A percentile compares a stretch with the other conserved stretches of the same genome.
Evolutionary conservation across 305 asterid species (phyloP).

Genomic region (Rubia peregrina): DNA sequence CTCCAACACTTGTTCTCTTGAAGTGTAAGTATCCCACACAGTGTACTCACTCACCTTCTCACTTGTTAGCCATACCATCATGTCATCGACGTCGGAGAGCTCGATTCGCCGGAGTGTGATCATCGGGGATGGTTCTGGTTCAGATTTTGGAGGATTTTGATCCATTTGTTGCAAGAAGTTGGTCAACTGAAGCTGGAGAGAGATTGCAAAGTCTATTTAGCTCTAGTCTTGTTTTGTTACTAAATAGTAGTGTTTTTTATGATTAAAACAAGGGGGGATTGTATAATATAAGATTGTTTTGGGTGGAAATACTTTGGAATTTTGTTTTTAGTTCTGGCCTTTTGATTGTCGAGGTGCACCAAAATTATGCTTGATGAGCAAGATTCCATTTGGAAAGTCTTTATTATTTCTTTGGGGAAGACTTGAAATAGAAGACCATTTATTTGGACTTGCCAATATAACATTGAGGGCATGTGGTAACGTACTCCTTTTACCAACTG

Average conservation of each 20-base stretch:
- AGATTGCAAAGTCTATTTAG: background rate
- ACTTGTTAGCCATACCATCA: constrained; percentile 52
- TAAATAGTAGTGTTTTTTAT: background rate
- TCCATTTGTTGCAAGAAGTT: constrained; percentile 18
- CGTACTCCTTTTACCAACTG: no score
- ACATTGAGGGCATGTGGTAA: no score
- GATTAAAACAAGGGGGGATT: background rate
- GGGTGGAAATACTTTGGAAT: background rate
- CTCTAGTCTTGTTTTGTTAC: background rate
- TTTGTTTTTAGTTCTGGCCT: background rate
- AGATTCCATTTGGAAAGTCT: background rate
- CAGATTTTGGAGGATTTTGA: background rate
- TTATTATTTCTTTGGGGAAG: no score
- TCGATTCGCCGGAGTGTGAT: constrained; percentile 31
- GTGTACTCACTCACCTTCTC: constrained; percentile 37
- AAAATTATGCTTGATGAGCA: background rate
- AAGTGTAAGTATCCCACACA: constrained; percentile 44
- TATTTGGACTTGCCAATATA: no score
- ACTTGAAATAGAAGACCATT: no score
- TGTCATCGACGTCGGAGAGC: constrained; percentile 38
- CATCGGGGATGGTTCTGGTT: background rate
- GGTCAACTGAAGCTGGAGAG: background rate
- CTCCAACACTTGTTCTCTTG: constrained; percentile 33
- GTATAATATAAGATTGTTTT: background rate
- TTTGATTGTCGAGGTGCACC: background rate